phyloP scores from a whole-genome alignment of 1,284 basidiomycete genomes.

The Anthracocystis setariae region DNA sequence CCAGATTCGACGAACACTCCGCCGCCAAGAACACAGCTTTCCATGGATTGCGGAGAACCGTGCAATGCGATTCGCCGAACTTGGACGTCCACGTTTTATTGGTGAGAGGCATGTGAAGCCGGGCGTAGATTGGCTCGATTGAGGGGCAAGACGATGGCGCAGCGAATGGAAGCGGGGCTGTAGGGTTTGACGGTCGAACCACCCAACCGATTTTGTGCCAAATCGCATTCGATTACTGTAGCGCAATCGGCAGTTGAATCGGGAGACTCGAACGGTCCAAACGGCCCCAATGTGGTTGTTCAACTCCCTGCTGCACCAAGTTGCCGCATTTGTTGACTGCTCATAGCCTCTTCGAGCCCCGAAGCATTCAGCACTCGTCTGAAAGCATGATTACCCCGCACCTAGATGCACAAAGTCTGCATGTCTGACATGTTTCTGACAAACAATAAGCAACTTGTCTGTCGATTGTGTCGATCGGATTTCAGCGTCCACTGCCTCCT shows the following conservation, averaged over 20 bases:
- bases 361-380: not conserved
- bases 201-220: constrained; percentile 1
- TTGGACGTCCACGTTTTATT: no score
- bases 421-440: constrained; percentile 5
- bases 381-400: constrained; percentile 11
- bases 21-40: no score
- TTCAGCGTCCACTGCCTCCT: no score
- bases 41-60: no score
- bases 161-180: constrained; percentile 7
- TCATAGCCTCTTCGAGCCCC: not conserved
- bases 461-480: no score
- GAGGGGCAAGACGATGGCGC: not conserved
- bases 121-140: no score
- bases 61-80: no score
- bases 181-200: constrained; percentile 20
- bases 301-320: not conserved
- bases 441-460: not conserved
- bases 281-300: not conserved
- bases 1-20: no score
- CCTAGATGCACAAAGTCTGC: constrained; percentile 6
- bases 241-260: not conserved
- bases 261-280: not conserved
- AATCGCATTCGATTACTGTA: not conserved
- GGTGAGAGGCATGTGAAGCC: no score
- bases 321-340: not conserved